phyloP scores from a whole-genome alignment of 306 rosid species.

The Trichosanthes cucumerina region DNA sequence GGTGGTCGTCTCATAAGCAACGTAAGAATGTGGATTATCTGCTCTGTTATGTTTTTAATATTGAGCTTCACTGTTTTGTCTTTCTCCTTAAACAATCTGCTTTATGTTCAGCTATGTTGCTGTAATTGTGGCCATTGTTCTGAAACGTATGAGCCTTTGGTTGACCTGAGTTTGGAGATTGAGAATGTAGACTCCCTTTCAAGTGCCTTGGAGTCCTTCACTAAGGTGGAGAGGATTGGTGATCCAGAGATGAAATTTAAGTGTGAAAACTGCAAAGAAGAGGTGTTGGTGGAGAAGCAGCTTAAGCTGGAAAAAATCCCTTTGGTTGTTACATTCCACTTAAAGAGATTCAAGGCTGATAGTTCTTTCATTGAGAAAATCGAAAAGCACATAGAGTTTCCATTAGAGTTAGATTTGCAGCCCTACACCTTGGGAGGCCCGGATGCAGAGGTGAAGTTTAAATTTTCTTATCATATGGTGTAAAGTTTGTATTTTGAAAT shows the following conservation, averaged over 20 bases:
- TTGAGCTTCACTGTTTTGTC: not conserved
- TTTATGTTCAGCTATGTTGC: conserved; percentile 53
- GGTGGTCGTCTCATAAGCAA: conserved; percentile 77
- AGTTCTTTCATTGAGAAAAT: conserved; percentile 54
- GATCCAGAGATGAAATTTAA: conserved; percentile 36
- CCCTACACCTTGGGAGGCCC: conserved; percentile 36
- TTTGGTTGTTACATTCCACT: conserved; percentile 62
- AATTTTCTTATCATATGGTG: not conserved
- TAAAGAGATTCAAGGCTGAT: conserved; percentile 73
- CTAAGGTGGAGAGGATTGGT: conserved; percentile 64
- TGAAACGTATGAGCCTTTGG: conserved; percentile 57
- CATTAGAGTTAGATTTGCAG: conserved; percentile 67
- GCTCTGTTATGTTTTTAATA: not conserved
- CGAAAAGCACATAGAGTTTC: conserved; percentile 64
- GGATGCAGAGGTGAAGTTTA: conserved; percentile 37
- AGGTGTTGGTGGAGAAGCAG: conserved; percentile 67
- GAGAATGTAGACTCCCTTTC: conserved; percentile 52
- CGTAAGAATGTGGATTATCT: conserved; percentile 24
- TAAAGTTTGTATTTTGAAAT: not conserved
- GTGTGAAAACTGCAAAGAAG: conserved; percentile 65
- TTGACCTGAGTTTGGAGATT: conserved; percentile 83
- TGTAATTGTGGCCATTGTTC: conserved; percentile 62
- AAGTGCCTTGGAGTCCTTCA: conserved; percentile 66
- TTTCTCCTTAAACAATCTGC: not conserved
- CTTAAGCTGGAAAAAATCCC: conserved; percentile 60